Conservation (phyloP, 2,329 filamentous ascomycete species). For the Sclerotinia subarctica region DNA sequence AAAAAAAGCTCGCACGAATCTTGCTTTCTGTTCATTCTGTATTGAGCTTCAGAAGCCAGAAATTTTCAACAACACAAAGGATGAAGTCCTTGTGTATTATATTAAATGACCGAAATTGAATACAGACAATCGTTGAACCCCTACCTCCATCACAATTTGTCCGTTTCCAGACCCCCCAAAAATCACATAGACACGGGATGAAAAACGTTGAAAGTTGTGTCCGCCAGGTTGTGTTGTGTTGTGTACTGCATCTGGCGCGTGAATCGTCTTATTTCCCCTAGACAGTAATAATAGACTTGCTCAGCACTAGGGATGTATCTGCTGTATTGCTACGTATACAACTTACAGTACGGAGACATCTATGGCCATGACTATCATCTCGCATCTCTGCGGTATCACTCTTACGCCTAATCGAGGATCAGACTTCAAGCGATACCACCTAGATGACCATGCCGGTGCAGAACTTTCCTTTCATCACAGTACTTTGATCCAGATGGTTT, state of each 20-base stretch:
- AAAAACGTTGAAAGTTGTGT: background rate
- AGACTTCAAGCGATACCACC: background rate
- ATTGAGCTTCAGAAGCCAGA: background rate
- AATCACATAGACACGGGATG: background rate
- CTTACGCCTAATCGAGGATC: background rate
- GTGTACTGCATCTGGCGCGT: background rate
- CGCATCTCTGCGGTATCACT: background rate
- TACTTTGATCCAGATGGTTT: background rate
- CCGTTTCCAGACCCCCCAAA: background rate
- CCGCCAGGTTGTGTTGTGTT: background rate
- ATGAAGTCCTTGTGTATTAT: background rate
- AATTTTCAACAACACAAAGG: background rate
- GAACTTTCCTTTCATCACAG: constrained; percentile 7
- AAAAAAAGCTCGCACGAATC: background rate
- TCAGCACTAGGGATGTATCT: background rate
- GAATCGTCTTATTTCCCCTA: background rate
- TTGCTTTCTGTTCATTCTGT: background rate
- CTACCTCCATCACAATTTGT: background rate
- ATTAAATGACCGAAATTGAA: constrained; percentile 7
- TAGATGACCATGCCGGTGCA: background rate
- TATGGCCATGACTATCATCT: background rate
- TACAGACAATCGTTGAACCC: background rate
- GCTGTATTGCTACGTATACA: background rate
- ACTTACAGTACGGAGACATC: background rate
- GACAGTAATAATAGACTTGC: background rate